phyloP scores from a whole-genome alignment of 768 basidiomycete genomes.

The Dentipellis sp. region DNA sequence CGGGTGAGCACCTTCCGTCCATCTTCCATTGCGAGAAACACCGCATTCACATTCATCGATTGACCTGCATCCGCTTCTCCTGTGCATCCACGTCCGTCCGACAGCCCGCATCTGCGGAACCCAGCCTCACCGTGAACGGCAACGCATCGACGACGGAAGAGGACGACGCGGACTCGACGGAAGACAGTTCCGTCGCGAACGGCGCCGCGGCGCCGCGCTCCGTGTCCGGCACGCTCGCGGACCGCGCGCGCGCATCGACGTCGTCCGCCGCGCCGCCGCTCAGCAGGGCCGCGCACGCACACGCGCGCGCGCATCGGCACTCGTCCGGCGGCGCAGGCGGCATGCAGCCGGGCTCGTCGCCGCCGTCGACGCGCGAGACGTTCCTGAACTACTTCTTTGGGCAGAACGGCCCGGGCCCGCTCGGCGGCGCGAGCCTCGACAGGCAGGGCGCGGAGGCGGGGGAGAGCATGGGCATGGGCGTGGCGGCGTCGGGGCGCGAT shows the following conservation, averaged over 20 bases:
- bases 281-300: conserved; percentile 10
- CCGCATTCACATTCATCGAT: neutral
- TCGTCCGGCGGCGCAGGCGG: neutral
- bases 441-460: conserved; percentile 13
- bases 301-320: conserved; percentile 1
- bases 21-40: neutral
- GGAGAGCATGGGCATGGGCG: no score
- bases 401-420: conserved; percentile 73
- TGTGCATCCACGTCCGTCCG: conserved; percentile 3
- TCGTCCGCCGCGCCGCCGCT: conserved; percentile 24
- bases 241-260: conserved; percentile 49
- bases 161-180: conserved; percentile 55
- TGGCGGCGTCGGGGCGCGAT: conserved; percentile 54
- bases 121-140: conserved; percentile 35
- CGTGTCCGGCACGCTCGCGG: conserved; percentile 68
- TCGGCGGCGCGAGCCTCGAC: conserved; percentile 45
- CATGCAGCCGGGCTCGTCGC: conserved; percentile 25
- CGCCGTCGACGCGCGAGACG: conserved; percentile 63
- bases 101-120: conserved; percentile 59
- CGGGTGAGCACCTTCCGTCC: conserved; percentile 34
- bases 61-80: neutral
- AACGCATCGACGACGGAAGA: conserved; percentile 43
- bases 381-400: conserved; percentile 99
- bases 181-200: conserved; percentile 45
- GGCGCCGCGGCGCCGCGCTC: conserved; percentile 50